Evolutionary conservation across 1,284 basidiomycete genomes (phyloP), one percentile per base, ranked within the genome.

Genomic region (Apiotrichum gracile): DNA sequence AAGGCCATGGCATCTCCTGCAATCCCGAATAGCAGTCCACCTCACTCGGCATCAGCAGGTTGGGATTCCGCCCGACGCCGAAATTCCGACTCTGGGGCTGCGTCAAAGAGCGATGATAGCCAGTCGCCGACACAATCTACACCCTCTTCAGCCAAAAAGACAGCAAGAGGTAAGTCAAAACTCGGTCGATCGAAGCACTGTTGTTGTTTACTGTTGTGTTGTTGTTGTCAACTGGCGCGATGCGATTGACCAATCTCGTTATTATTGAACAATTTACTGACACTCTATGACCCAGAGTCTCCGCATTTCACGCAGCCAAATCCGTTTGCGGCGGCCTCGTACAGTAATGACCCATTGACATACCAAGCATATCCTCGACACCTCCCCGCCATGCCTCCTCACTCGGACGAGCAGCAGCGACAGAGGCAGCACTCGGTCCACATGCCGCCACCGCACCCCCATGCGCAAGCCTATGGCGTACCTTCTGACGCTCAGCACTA

Each of bases 401-500:
- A 45, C 17, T 21, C 43, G 13, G 43, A 31, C 16, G 43, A 45
- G 29, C 43, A 45, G 21, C 43, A 26, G 26, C 43, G 27, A n/a
- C n/a, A n/a, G 29, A 45, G 43, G 19, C 43, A 33, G 43, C 43
- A 14, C 29, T 45, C 43, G 6, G 31, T 33, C 43, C 43, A 45
- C 29, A 31, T 45, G 29, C 43, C 43, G n/a, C 43, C 42, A 22
- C 26, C n/a, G 12, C 42, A 43, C 21, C 42, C 43, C 21, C 29
- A 22, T 21, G 43, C 43, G n/a, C 9, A n/a, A 7, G 29, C 7
- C 9, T 33, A 31, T 17, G 27, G n/a, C n/a, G n/a, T 29, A 21
- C 29, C 43, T 10, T 19, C 41, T 10, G 57, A 58, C 27, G 40
- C 57, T 9, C 22, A 44, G 12, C 57, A 58, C 31, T 58, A 49